These are phyloP conservation scores for Gracilaria domingensis DNA, from an alignment of 23 red algal species.

Conservation along the genomic window DNA sequence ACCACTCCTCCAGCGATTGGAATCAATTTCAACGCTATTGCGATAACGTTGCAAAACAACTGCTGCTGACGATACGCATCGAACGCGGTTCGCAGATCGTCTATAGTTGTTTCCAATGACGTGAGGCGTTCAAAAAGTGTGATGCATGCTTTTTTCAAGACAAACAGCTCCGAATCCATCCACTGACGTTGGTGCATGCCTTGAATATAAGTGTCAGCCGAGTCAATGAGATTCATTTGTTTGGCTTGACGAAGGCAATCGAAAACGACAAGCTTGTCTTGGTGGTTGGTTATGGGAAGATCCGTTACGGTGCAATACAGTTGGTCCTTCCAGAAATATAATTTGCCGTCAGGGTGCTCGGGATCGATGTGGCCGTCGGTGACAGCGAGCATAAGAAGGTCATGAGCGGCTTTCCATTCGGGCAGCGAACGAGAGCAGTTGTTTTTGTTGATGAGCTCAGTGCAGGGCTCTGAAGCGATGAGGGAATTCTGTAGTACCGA, in stretches of 20 bases:
- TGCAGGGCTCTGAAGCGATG: background rate
- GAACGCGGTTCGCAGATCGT: background rate
- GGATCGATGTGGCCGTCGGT: background rate
- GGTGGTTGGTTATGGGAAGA: background rate
- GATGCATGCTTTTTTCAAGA: background rate
- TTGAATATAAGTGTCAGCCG: background rate
- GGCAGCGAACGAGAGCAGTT: background rate
- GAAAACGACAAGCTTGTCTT: background rate
- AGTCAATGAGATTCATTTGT: background rate
- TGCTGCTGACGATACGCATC: background rate
- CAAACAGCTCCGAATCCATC: background rate
- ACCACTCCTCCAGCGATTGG: conserved; percentile 1
- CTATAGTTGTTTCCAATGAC: background rate
- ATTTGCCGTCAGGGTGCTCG: background rate
- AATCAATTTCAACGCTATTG: conserved; percentile 2
- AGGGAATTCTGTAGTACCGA: background rate
- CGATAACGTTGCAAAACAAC: background rate
- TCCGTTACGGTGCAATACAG: conserved; percentile 16
- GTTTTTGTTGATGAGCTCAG: background rate
- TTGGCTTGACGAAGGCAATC: background rate
- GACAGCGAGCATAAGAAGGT: conserved; percentile 2
- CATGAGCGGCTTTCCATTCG: conserved; percentile 7
- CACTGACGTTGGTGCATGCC: background rate
- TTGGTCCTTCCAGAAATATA: conserved; percentile 13
- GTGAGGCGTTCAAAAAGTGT: background rate